These are phyloP conservation scores for Colletotrichum lentis DNA, from an alignment of 2,329 filamentous ascomycete species.

Conservation along the genomic window DNA sequence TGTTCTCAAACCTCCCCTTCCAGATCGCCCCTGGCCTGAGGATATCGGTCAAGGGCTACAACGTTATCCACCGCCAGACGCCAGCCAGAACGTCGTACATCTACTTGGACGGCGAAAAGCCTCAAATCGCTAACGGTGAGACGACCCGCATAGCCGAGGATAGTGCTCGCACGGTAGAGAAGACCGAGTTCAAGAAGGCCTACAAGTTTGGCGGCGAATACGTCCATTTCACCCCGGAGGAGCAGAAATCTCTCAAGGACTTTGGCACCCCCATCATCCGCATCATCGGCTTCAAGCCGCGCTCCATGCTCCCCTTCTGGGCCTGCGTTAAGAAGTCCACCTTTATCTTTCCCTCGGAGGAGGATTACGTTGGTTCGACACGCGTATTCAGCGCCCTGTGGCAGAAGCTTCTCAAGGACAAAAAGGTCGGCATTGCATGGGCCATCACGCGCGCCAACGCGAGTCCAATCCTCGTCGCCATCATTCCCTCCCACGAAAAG, in stretches of 20 bases:
- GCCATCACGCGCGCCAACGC: conserved; percentile 84
- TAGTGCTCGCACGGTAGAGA: conserved; percentile 78
- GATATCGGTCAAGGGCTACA: conserved; percentile 94
- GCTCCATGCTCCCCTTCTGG: conserved; percentile 79
- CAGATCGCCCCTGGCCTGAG: conserved; percentile 85
- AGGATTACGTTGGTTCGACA: conserved; percentile 87
- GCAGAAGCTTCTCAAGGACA: conserved; percentile 80
- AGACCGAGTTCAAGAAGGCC: conserved; percentile 84
- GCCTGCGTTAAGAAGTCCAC: conserved; percentile 84
- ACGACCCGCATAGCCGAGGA: conserved; percentile 82
- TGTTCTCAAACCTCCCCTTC: conserved; percentile 87
- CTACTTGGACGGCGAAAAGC: conserved; percentile 84
- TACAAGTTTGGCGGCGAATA: conserved; percentile 96
- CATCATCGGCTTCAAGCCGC: conserved; percentile 92
- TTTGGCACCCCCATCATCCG: conserved; percentile 86
- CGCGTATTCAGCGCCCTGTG: conserved; percentile 92
- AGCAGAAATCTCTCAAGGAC: conserved; percentile 77
- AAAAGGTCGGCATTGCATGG: conserved; percentile 90
- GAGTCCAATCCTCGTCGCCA: conserved; percentile 78
- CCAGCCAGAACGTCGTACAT: conserved; percentile 86
- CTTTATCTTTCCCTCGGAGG: conserved; percentile 94
- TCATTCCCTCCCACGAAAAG: conserved; percentile 77
- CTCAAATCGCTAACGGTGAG: conserved; percentile 79
- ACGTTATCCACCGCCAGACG: conserved; percentile 83
- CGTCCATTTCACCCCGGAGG: conserved; percentile 84